Percentiles rank a stretch among this genome's conserved stretches.
Evolutionary conservation across 495 filamentous ascomycete species (phyloP).

Genomic region (Daldinia grandis): DNA sequence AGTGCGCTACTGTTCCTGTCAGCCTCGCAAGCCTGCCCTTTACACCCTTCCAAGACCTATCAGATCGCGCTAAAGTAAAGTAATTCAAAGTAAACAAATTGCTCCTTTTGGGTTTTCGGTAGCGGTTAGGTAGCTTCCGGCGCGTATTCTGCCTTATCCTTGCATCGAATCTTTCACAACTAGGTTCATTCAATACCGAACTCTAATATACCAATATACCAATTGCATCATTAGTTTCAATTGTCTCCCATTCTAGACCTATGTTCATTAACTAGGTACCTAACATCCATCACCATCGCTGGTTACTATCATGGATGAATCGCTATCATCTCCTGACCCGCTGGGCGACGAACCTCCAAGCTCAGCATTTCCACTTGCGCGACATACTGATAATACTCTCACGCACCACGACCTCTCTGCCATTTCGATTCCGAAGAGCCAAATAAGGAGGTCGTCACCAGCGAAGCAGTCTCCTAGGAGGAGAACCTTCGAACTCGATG

Average conservation of each 20-base stretch:
- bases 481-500: slow-evolving; percentile 63
- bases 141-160: slow-evolving; percentile 19
- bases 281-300: slow-evolving; percentile 13
- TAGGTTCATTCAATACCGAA: slow-evolving; percentile 2
- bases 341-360: slow-evolving; percentile 50
- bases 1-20: not conserved
- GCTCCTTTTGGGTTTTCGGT: slow-evolving; percentile 39
- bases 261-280: slow-evolving; percentile 6
- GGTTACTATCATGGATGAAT: slow-evolving; percentile 44
- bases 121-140: slow-evolving; percentile 17
- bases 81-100: slow-evolving; percentile 48
- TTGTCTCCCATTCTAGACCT: slow-evolving; percentile 1
- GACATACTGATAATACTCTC: slow-evolving; percentile 43
- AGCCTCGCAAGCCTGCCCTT: slow-evolving; percentile 18
- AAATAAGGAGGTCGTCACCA: slow-evolving; percentile 41
- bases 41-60: not conserved
- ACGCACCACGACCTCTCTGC: slow-evolving; percentile 30
- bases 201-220: slow-evolving; percentile 17
- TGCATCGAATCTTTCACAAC: slow-evolving; percentile 23
- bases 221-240: slow-evolving; percentile 14
- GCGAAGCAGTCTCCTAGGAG: slow-evolving; percentile 57
- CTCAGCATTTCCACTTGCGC: slow-evolving; percentile 42
- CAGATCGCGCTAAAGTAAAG: slow-evolving; percentile 29
- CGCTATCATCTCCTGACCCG: slow-evolving; percentile 59
- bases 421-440: slow-evolving; percentile 30